phyloP scores from a whole-genome alignment of 192 early-diverging fungal species.

The Gryganskiella cystojenkinii region DNA sequence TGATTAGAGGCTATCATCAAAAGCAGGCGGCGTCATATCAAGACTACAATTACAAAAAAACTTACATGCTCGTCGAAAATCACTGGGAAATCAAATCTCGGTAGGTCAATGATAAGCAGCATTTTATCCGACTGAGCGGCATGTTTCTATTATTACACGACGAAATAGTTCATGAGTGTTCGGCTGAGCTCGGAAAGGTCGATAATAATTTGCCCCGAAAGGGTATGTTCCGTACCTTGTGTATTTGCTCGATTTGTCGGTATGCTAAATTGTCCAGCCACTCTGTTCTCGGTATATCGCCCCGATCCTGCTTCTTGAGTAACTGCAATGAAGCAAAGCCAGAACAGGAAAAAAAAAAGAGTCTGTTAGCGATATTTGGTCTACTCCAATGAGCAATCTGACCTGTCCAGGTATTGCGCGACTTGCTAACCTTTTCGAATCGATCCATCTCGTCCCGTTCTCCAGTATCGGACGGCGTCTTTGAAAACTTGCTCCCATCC shows the following conservation, averaged over 20 bases:
- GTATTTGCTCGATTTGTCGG: conserved; percentile 87
- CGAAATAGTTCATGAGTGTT: not conserved
- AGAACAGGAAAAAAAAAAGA: not conserved
- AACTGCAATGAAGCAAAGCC: conserved; percentile 49
- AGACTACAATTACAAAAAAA: no score
- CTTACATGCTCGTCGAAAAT: conserved; percentile 87
- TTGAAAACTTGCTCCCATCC: conserved; percentile 66
- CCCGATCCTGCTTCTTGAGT: conserved; percentile 86
- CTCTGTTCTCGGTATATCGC: conserved; percentile 86
- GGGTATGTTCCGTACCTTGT: conserved; percentile 59
- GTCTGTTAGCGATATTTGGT: not conserved
- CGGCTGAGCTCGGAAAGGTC: not conserved
- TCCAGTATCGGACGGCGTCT: conserved; percentile 64
- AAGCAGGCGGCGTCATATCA: not conserved
- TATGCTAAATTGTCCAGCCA: conserved; percentile 95
- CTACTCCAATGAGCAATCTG: no score
- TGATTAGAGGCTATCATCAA: no score
- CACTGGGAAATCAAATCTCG: conserved; percentile 97
- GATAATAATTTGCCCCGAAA: conserved; percentile 1
- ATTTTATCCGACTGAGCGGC: conserved; percentile 66
- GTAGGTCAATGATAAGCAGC: conserved; percentile 89
- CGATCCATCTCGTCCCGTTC: conserved; percentile 81
- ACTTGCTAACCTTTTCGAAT: conserved; percentile 75
- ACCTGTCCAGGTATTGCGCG: not conserved
- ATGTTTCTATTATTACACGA: conserved; percentile 54